These are phyloP conservation scores for Cymodocea nodosa DNA, from an alignment of 116 monocot genomes.

Conservation along the genomic window DNA sequence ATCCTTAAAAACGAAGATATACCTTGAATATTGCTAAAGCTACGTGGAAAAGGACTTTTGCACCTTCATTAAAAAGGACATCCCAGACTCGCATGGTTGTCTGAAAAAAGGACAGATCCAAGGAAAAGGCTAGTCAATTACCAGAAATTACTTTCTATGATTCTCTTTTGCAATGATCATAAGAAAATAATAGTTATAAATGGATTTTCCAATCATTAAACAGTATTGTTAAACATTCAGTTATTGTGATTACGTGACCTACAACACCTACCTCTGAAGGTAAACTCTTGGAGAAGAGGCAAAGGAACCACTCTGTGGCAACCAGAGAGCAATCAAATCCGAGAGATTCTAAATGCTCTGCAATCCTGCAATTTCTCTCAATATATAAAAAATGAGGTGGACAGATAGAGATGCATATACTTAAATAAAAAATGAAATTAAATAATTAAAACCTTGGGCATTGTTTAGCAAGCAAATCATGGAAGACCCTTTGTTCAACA, in stretches of 20 bases:
- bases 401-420: background rate
- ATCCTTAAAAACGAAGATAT: background rate
- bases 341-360: conserved; percentile 73
- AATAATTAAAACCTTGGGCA: conserved; percentile 53
- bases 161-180: background rate
- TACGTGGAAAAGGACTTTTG: conserved; percentile 88
- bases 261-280: conserved; percentile 76
- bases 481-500: conserved; percentile 96
- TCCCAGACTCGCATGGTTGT: conserved; percentile 98
- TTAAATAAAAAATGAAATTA: background rate
- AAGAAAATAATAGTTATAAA: background rate
- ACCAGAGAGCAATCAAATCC: conserved; percentile 93
- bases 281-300: conserved; percentile 91
- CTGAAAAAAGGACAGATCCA: conserved; percentile 21
- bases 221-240: too few species aligned
- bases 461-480: conserved; percentile 83
- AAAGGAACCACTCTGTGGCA: conserved; percentile 95
- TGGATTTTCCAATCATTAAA: too few species aligned
- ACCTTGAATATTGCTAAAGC: conserved; percentile 99
- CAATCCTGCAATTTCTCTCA: conserved; percentile 47
- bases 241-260: too few species aligned
- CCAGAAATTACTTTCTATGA: background rate
- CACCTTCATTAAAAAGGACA: conserved; percentile 96
- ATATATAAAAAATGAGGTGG: background rate
- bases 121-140: background rate